These are phyloP conservation scores for Pythium vanterpoolii DNA, from an alignment of 352 stramenopile species.

Conservation along the genomic window DNA sequence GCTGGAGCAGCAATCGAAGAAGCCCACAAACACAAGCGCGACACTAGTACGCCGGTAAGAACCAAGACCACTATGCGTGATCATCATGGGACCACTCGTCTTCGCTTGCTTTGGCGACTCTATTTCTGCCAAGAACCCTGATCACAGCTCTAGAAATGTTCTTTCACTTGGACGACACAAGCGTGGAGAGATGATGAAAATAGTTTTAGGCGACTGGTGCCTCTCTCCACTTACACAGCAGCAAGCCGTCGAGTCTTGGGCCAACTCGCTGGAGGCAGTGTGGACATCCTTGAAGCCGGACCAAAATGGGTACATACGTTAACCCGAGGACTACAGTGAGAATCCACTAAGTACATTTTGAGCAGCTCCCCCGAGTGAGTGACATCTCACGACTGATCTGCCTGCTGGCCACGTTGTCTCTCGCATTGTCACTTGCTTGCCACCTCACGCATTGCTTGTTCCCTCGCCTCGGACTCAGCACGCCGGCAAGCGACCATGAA, in stretches of 20 bases:
- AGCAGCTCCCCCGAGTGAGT: slow-evolving; percentile 7
- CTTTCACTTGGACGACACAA: not conserved
- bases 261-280: not conserved
- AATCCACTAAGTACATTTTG: not conserved
- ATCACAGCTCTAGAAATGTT: too few relatives aligned
- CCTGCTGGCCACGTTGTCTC: not conserved
- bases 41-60: not conserved
- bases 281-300: not conserved
- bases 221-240: too few relatives aligned
- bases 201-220: too few relatives aligned
- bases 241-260: too few relatives aligned
- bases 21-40: too few relatives aligned
- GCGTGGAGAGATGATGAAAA: too few relatives aligned
- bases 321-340: not conserved
- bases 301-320: slow-evolving; percentile 8
- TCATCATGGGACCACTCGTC: too few relatives aligned
- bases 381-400: not conserved
- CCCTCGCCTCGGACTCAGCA: not conserved
- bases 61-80: too few relatives aligned
- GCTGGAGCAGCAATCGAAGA: too few relatives aligned
- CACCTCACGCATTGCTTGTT: too few relatives aligned
- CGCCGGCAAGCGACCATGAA: slow-evolving; percentile 5
- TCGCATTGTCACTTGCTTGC: not conserved
- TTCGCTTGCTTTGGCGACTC: too few relatives aligned
- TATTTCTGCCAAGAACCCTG: not conserved